These are phyloP conservation scores for Kingdonia uniflora DNA, from an alignment of 164 flowering plant genomes.

Conservation along the genomic window DNA sequence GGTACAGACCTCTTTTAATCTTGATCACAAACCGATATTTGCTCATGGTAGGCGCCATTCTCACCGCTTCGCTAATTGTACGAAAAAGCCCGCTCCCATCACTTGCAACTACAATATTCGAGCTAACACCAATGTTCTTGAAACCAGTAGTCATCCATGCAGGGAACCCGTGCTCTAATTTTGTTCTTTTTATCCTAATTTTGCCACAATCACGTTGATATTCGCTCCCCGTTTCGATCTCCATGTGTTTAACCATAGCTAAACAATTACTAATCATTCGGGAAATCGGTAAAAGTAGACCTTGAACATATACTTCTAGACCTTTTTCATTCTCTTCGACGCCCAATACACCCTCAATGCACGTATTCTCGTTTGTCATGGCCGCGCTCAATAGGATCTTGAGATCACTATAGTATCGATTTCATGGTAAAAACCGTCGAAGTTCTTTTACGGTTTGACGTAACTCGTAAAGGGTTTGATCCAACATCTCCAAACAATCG, in stretches of 20 bases:
- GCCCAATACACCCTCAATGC: conserved; percentile 33
- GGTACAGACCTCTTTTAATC: conserved; percentile 44
- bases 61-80: conserved; percentile 30
- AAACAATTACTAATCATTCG: conserved; percentile 31
- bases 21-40: conserved; percentile 25
- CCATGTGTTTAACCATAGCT: conserved; percentile 28
- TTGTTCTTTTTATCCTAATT: not conserved
- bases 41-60: conserved; percentile 32
- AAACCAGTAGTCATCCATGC: conserved; percentile 17
- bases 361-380: conserved; percentile 43
- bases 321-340: conserved; percentile 17
- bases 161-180: conserved; percentile 9
- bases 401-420: conserved; percentile 17
- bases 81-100: conserved; percentile 35
- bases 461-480: conserved; percentile 32
- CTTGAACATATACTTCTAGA: conserved; percentile 18
- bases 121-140: conserved; percentile 10
- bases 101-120: conserved; percentile 24
- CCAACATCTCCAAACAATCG: conserved; percentile 38
- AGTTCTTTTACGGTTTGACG: conserved; percentile 20
- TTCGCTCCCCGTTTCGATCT: not conserved
- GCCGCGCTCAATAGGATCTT: conserved; percentile 42
- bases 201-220: not conserved
- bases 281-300: conserved; percentile 22
- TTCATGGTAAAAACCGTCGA: not conserved